These are phyloP conservation scores for Cystodermella granulosa DNA, from an alignment of 1,284 basidiomycete species.

Conservation along the genomic window DNA sequence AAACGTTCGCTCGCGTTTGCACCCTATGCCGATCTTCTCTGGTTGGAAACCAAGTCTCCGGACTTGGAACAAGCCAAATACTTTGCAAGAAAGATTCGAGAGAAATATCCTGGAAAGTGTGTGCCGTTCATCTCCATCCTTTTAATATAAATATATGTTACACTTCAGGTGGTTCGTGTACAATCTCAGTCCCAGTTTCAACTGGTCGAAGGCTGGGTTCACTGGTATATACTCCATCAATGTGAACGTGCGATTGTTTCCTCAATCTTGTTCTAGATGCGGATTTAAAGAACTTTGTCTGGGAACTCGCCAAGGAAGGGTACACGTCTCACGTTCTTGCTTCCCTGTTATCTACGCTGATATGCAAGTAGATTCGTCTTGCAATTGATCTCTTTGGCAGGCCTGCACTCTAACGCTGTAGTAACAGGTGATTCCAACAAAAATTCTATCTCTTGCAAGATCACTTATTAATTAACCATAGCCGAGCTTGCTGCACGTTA, in stretches of 20 bases:
- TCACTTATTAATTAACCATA: constrained; percentile 23
- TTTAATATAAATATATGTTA: constrained; percentile 1
- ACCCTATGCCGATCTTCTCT: constrained; percentile 78
- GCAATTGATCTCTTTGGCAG: constrained; percentile 82
- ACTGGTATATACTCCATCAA: constrained; percentile 43
- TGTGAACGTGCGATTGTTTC: background rate
- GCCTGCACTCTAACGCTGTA: constrained; percentile 80
- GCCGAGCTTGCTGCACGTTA: constrained; percentile 73
- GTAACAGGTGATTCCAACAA: no score
- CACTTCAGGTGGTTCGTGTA: constrained; percentile 81
- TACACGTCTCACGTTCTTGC: constrained; percentile 29
- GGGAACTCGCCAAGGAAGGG: constrained; percentile 90
- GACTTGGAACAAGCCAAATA: constrained; percentile 74
- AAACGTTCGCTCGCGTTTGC: constrained; percentile 77
- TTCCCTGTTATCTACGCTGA: constrained; percentile 1
- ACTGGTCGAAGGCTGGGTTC: constrained; percentile 84
- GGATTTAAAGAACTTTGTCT: constrained; percentile 80
- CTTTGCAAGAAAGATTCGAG: constrained; percentile 75
- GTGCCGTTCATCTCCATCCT: constrained; percentile 13
- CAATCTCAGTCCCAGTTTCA: constrained; percentile 90
- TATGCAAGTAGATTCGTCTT: constrained; percentile 61
- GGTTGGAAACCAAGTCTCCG: constrained; percentile 88
- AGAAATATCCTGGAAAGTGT: constrained; percentile 69
- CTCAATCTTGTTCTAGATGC: constrained; percentile 42
- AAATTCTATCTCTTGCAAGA: constrained; percentile 21